phyloP scores from a whole-genome alignment of 305 asterid genomes.

The Fraxinus sp. region DNA sequence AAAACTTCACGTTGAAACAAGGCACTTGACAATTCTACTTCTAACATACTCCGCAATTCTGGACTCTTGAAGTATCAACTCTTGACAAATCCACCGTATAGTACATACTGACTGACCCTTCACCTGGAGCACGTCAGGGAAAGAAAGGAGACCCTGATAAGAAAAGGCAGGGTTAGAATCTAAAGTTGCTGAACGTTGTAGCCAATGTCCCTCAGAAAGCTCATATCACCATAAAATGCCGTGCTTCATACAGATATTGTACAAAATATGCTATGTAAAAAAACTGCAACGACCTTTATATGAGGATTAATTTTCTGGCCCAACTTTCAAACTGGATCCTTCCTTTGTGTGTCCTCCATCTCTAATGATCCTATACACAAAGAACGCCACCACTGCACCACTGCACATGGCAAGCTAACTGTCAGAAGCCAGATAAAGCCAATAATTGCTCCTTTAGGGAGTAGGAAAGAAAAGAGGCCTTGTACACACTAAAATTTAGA shows the following conservation, averaged over 20 bases:
- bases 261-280: neutral
- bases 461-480: neutral
- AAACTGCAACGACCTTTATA: constrained; percentile 15
- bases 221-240: neutral
- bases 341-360: constrained; percentile 52
- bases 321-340: constrained; percentile 35
- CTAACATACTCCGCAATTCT: neutral
- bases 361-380: constrained; percentile 56
- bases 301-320: constrained; percentile 38
- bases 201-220: neutral
- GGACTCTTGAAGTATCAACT: neutral
- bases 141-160: neutral
- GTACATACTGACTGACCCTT: neutral
- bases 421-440: constrained; percentile 5
- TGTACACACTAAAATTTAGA: neutral
- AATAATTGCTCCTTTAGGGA: neutral
- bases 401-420: constrained; percentile 44
- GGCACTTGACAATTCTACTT: neutral
- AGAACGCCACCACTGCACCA: constrained; percentile 78
- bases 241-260: neutral
- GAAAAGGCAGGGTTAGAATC: neutral
- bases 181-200: neutral
- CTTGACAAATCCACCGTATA: neutral
- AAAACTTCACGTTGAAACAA: neutral
- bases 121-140: neutral